phyloP scores from a whole-genome alignment of 805 yeast species.

The Wickerhamomyces chambardii region DNA sequence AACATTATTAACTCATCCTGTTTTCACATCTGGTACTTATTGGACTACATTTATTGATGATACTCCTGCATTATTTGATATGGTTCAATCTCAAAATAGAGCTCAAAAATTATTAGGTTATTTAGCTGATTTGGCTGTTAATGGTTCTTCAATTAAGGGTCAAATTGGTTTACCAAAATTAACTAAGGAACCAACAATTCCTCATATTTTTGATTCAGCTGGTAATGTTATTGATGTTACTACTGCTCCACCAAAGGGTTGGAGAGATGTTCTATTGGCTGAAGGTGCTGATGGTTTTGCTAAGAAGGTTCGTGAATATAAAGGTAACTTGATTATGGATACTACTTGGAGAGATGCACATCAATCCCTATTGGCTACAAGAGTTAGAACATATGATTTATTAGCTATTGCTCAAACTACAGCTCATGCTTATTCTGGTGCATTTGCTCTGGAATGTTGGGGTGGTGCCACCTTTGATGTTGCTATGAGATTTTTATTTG shows the following conservation, averaged over 20 bases:
- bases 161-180: conserved; percentile 91
- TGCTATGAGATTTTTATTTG: conserved; percentile 95
- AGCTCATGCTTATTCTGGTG: conserved; percentile 80
- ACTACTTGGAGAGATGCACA: conserved; percentile 99
- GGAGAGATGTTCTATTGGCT: conserved; percentile 82
- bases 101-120: conserved; percentile 90
- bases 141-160: conserved; percentile 94
- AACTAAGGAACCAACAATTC: conserved; percentile 64
- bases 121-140: conserved; percentile 89
- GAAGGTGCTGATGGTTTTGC: conserved; percentile 91
- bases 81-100: conserved; percentile 93
- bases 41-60: conserved; percentile 99
- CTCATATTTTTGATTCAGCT: conserved; percentile 52
- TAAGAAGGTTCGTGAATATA: conserved; percentile 69
- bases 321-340: conserved; percentile 92
- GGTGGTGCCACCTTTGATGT: conserved; percentile 99
- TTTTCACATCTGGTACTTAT: conserved; percentile 78
- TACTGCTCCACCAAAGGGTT: conserved; percentile 58
- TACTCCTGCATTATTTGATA: conserved; percentile 90
- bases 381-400: conserved; percentile 92
- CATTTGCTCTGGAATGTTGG: conserved; percentile 98
- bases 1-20: conserved; percentile 83
- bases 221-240: conserved; percentile 57
- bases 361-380: conserved; percentile 93
- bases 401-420: conserved; percentile 91